phyloP scores from a whole-genome alignment of 2,329 filamentous ascomycete genomes.

The Cercospora beticola region DNA sequence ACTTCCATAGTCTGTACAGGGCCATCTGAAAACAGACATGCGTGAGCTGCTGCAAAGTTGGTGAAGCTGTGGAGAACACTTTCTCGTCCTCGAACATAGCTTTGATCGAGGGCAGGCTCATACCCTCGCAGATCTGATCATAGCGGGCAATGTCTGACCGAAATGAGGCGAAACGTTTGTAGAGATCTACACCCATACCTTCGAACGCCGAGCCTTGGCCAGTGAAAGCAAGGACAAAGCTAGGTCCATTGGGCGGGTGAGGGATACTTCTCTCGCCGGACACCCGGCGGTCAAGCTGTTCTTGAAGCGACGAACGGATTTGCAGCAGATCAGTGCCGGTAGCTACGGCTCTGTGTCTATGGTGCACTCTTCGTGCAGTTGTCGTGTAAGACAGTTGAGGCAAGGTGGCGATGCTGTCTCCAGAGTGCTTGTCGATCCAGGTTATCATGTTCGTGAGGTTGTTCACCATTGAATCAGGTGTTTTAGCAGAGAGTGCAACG shows the following conservation, averaged over 20 bases:
- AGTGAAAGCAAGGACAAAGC: constrained; percentile 43
- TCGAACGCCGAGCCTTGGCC: constrained; percentile 39
- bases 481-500: constrained; percentile 60
- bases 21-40: constrained; percentile 45
- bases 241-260: constrained; percentile 17
- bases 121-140: constrained; percentile 31
- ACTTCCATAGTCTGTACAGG: constrained; percentile 31
- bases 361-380: constrained; percentile 33
- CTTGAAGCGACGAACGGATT: not conserved
- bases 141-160: constrained; percentile 34
- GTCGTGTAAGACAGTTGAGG: constrained; percentile 29
- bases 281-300: not conserved
- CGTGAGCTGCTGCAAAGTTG: constrained; percentile 41
- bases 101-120: constrained; percentile 37
- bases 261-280: constrained; percentile 4
- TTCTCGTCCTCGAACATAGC: constrained; percentile 24
- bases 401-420: not conserved
- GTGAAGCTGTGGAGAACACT: constrained; percentile 10
- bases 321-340: constrained; percentile 6
- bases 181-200: constrained; percentile 37
- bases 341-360: constrained; percentile 21
- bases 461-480: constrained; percentile 44
- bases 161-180: constrained; percentile 32
- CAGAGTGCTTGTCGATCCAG: constrained; percentile 2
- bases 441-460: constrained; percentile 48